Evolutionary conservation across 805 yeast genomes (phyloP).

Genomic region (Candida sonorensis): DNA sequence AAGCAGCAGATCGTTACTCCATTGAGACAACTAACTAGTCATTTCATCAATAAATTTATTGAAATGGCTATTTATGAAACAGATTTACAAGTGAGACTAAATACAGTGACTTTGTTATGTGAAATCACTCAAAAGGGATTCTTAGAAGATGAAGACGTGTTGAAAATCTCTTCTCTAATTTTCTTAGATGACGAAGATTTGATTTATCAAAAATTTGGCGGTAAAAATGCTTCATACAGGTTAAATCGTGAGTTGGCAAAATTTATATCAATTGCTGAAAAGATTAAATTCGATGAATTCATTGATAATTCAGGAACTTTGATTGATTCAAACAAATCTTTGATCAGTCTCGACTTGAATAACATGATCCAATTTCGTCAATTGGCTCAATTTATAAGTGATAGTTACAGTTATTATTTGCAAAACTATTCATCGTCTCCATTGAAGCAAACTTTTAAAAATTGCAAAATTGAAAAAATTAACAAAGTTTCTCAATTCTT

Average conservation of each 20-base stretch:
- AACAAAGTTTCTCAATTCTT: conserved; percentile 27
- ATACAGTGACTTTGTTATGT: conserved; percentile 44
- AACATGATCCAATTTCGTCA: conserved; percentile 24
- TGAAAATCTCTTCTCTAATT: conserved; percentile 9
- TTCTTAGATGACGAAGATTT: conserved; percentile 27
- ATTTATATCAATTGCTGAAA: conserved; percentile 41
- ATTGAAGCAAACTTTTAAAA: conserved; percentile 6
- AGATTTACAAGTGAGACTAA: conserved; percentile 47
- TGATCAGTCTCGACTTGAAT: conserved; percentile 22
- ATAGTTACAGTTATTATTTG: conserved; percentile 23
- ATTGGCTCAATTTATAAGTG: conserved; percentile 22
- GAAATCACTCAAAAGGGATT: conserved; percentile 57
- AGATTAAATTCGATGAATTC: conserved; percentile 31
- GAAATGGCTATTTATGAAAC: conserved; percentile 54
- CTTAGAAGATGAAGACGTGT: conserved; percentile 51
- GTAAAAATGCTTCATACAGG: conserved; percentile 19
- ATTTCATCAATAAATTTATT: conserved; percentile 59
- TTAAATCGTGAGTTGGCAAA: conserved; percentile 44
- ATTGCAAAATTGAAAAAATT: conserved; percentile 14
- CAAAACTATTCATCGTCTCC: conserved; percentile 10
- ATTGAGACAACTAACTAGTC: conserved; percentile 70
- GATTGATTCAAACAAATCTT: conserved; percentile 20
- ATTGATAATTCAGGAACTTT: conserved; percentile 29
- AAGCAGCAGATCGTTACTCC: conserved; percentile 46
- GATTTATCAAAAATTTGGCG: conserved; percentile 16